Evolutionary conservation across 1,284 basidiomycete genomes (phyloP).

Genomic region (Ganoderma lingzhi): DNA sequence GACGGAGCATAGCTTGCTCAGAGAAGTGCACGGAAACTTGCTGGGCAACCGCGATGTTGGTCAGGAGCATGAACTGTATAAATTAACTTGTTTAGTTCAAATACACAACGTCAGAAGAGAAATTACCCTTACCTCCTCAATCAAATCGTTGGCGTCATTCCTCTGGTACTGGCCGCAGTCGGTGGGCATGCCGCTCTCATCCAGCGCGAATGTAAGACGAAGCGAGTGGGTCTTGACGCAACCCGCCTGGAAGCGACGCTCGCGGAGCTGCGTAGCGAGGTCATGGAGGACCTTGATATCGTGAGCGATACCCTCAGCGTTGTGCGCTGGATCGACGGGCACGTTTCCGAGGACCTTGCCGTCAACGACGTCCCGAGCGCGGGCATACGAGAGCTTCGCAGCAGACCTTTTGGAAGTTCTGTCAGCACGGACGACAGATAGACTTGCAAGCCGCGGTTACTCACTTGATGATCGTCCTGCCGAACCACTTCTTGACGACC

Average conservation of each 20-base stretch:
- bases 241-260: constrained; percentile 83
- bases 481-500: constrained; percentile 90
- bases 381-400: constrained; percentile 84
- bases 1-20: constrained; percentile 93
- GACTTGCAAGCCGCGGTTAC: constrained; percentile 31
- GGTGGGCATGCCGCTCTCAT: constrained; percentile 83
- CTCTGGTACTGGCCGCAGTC: constrained; percentile 79
- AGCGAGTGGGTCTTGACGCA: constrained; percentile 80
- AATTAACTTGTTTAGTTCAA: constrained; percentile 12
- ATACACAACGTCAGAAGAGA: background rate
- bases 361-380: constrained; percentile 86
- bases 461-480: constrained; percentile 91
- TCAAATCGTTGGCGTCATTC: constrained; percentile 80
- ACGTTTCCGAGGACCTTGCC: constrained; percentile 68
- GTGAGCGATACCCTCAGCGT: constrained; percentile 68
- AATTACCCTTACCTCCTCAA: constrained; percentile 80
- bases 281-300: constrained; percentile 80
- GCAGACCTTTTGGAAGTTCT: constrained; percentile 70
- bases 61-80: constrained; percentile 89
- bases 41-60: constrained; percentile 91
- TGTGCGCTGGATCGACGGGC: constrained; percentile 62
- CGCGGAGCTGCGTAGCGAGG: constrained; percentile 79
- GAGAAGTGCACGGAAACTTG: constrained; percentile 94
- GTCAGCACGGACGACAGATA: background rate
- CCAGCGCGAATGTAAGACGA: constrained; percentile 82